phyloP scores from a whole-genome alignment of 352 stramenopile species.

The Saprolegnia parasitica region DNA sequence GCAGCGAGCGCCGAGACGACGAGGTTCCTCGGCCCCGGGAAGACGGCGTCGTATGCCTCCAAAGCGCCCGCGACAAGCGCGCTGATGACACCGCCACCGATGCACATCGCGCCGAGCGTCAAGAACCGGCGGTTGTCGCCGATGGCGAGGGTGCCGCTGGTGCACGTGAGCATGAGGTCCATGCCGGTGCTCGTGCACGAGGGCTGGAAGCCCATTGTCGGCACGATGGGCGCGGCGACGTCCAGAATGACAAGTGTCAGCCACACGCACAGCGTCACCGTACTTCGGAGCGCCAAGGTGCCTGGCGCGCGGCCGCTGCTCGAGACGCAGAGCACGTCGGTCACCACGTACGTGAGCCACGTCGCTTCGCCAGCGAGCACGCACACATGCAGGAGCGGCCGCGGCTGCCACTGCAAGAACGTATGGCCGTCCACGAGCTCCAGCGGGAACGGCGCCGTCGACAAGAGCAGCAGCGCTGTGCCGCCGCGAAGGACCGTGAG shows the following conservation, averaged over 20 bases:
- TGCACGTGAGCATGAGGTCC: no score
- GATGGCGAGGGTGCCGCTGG: no score
- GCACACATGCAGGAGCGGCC: background rate
- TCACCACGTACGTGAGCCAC: background rate
- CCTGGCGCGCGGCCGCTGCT: background rate
- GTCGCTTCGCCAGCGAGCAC: conserved; percentile 8
- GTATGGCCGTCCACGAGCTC: background rate
- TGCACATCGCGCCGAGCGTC: no score
- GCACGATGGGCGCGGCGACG: background rate
- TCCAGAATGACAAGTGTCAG: background rate
- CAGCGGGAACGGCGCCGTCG: background rate
- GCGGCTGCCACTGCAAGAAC: background rate
- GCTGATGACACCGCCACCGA: no score
- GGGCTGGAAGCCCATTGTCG: background rate
- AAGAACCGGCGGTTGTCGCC: no score
- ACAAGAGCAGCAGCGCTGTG: conserved; percentile 1
- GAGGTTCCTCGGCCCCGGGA: no score
- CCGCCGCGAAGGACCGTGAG: conserved; percentile 2
- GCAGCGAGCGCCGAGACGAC: no score
- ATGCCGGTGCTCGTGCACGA: background rate
- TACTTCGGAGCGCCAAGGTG: background rate
- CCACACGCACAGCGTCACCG: background rate
- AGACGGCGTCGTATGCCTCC: no score
- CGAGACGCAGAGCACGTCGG: background rate
- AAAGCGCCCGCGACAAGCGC: no score